These are phyloP conservation scores for Phytopythium boreale DNA, from an alignment of 352 stramenopile genomes.

Conservation along the genomic window DNA sequence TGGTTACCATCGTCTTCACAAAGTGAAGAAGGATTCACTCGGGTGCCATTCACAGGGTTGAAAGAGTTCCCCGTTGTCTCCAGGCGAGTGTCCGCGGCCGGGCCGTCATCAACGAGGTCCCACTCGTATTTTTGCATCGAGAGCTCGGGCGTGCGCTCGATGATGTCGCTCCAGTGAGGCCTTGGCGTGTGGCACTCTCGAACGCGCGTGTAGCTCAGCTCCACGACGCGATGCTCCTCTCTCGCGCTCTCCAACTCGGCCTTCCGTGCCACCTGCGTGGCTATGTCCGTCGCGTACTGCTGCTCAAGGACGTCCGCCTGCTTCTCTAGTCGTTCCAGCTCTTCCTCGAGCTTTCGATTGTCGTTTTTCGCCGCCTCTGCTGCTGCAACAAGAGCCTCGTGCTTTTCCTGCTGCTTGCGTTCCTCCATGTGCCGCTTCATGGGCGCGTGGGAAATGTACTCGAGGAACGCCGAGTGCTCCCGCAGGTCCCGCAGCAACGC, in stretches of 20 bases:
- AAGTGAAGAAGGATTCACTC: no score
- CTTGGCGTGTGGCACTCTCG: slow-evolving; percentile 65
- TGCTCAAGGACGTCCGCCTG: slow-evolving; percentile 31
- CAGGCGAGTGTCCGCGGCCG: not conserved
- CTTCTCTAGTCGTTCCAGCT: slow-evolving; percentile 32
- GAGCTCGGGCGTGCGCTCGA: slow-evolving; percentile 59
- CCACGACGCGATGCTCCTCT: slow-evolving; percentile 22
- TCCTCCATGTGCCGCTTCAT: slow-evolving; percentile 63
- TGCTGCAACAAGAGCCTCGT: slow-evolving; percentile 24
- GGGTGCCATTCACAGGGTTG: no score
- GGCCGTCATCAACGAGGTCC: slow-evolving; percentile 28
- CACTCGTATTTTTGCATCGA: slow-evolving; percentile 54
- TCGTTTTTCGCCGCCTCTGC: slow-evolving; percentile 33
- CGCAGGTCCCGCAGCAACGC: slow-evolving; percentile 38
- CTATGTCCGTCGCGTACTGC: slow-evolving; percentile 36
- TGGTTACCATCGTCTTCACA: not conserved
- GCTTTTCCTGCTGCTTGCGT: slow-evolving; percentile 54
- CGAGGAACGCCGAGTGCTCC: slow-evolving; percentile 47
- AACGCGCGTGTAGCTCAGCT: slow-evolving; percentile 23
- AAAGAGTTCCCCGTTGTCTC: not conserved
- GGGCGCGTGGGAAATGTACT: slow-evolving; percentile 51
- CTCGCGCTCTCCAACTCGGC: slow-evolving; percentile 19
- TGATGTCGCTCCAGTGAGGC: slow-evolving; percentile 56
- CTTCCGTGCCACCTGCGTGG: slow-evolving; percentile 12
- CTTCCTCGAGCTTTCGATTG: slow-evolving; percentile 38